These are phyloP conservation scores for Middelhovenomyces tepae DNA, from an alignment of 805 yeast species.

Conservation along the genomic window DNA sequence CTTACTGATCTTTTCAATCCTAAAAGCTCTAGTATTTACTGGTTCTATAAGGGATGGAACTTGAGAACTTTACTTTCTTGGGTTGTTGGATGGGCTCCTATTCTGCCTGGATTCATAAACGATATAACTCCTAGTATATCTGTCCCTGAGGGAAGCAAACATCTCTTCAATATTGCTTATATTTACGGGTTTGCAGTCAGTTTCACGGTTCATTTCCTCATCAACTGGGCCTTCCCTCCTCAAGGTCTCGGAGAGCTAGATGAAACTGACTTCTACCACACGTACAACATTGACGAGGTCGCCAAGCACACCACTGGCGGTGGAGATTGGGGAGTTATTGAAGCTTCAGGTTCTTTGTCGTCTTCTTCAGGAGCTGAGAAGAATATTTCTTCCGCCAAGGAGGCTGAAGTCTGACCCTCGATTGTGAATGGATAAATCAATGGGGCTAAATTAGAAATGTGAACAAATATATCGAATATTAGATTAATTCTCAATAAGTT, in stretches of 20 bases:
- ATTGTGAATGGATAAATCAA: too few species aligned
- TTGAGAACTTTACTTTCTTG: constrained; percentile 34
- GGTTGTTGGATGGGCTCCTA: constrained; percentile 18
- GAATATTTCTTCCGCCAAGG: too few species aligned
- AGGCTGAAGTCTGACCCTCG: too few species aligned
- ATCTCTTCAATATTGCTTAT: constrained; percentile 37
- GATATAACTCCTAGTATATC: constrained; percentile 27
- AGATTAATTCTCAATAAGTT: too few species aligned
- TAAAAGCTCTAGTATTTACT: constrained; percentile 31
- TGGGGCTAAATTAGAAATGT: too few species aligned
- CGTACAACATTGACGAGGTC: too few species aligned
- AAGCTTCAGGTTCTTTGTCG: too few species aligned
- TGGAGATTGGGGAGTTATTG: too few species aligned
- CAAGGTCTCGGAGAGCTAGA: constrained; percentile 22
- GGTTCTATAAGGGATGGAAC: constrained; percentile 37
- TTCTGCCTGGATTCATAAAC: constrained; percentile 25
- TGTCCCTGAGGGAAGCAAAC: constrained; percentile 29
- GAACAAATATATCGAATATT: too few species aligned
- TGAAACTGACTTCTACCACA: too few species aligned
- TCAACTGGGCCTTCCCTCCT: constrained; percentile 23
- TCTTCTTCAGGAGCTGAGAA: too few species aligned
- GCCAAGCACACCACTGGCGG: too few species aligned
- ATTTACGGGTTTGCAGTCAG: constrained; percentile 32
- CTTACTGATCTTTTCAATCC: constrained; percentile 34
- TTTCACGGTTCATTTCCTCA: constrained; percentile 19